These are phyloP conservation scores for Hypoxylon sp. DNA, from an alignment of 2,329 filamentous ascomycete species.

Conservation along the genomic window DNA sequence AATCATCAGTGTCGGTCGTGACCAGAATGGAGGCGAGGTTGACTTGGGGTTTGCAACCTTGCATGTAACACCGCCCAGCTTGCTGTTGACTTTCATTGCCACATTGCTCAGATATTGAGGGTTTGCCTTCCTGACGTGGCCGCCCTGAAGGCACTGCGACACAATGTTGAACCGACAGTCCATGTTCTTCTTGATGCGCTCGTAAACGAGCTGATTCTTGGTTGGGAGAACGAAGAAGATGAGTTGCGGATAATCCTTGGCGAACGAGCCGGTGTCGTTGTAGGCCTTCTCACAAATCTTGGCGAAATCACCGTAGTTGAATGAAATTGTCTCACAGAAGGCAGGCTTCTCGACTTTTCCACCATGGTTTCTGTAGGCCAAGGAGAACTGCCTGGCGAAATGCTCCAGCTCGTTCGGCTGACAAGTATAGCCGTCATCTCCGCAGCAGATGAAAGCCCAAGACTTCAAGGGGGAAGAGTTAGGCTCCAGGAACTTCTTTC, in stretches of 20 bases:
- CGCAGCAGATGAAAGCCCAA: conserved; percentile 83
- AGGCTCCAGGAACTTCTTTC: conserved; percentile 79
- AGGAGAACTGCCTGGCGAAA: conserved; percentile 67
- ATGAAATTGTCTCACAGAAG: conserved; percentile 55
- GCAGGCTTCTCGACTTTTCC: conserved; percentile 60
- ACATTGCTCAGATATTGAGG: conserved; percentile 94
- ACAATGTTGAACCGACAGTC: conserved; percentile 89
- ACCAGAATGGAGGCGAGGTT: conserved; percentile 59
- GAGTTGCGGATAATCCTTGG: conserved; percentile 76
- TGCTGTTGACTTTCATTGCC: conserved; percentile 96
- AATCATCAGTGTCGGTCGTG: conserved; percentile 81
- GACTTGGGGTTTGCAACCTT: conserved; percentile 56
- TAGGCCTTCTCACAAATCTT: conserved; percentile 70
- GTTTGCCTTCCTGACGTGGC: conserved; percentile 77
- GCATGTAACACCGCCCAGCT: conserved; percentile 87
- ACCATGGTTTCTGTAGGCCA: conserved; percentile 66
- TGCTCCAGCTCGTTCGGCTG: conserved; percentile 68
- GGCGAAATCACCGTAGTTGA: conserved; percentile 61
- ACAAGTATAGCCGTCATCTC: conserved; percentile 61
- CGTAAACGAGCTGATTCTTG: conserved; percentile 80
- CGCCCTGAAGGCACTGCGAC: conserved; percentile 83
- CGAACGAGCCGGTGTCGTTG: conserved; percentile 67
- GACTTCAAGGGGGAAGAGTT: conserved; percentile 75
- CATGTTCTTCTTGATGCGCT: conserved; percentile 88
- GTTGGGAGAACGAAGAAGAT: conserved; percentile 83